Evolutionary conservation across 2,329 filamentous ascomycete species (phyloP), one percentile per base, ranked within the genome.

Genomic region (Talaromyces sp.): DNA sequence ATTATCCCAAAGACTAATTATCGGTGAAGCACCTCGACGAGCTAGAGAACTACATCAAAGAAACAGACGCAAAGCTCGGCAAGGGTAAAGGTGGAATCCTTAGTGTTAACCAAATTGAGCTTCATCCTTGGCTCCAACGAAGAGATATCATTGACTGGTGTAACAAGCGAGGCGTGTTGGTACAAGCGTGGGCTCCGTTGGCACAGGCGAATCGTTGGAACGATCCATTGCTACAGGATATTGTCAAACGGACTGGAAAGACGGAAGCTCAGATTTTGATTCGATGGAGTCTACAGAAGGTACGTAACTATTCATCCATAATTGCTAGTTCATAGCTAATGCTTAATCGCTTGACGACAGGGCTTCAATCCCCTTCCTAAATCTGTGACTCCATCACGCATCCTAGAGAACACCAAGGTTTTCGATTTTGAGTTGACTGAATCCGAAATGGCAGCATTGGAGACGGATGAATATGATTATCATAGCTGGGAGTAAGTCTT

Each of bases 91-190:
- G 91, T 45, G 91, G 91, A 27, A 81, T 91, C 45, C 85, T 97
- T 72, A 90, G 89, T 67, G 90, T 97, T 41, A 93, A 92, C 47
- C 93, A 97, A 78, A 92, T 90, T 78, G 93, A 97, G 79, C 80
- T 97, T 11, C 93, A 97, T 77, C 93, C 93, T 0, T 97, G 92
- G 93, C 86, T 92, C 49, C 84, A 88, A 9, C 84, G 93, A 17
- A 80, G 83, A 25, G 92, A 97, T 72, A 92, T 97, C 67, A 87
- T 89, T 9, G 81, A 86, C 57, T 97, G 93, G 92, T 90, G 90
- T 71, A 77, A 83, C 68, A 82, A 88, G 75, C 83, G 87, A 19
- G 83, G 83, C 66, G 80, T 91, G 19, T 84, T 87, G 37, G 75
- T 90, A 17, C 83, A 92, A 82, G 81, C 81, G 5, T 83, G 82